A percentile compares a stretch with the other conserved stretches of the same genome.
Conservation (phyloP, 1,139 yeast species). For the Zygoascus meyerae region DNA sequence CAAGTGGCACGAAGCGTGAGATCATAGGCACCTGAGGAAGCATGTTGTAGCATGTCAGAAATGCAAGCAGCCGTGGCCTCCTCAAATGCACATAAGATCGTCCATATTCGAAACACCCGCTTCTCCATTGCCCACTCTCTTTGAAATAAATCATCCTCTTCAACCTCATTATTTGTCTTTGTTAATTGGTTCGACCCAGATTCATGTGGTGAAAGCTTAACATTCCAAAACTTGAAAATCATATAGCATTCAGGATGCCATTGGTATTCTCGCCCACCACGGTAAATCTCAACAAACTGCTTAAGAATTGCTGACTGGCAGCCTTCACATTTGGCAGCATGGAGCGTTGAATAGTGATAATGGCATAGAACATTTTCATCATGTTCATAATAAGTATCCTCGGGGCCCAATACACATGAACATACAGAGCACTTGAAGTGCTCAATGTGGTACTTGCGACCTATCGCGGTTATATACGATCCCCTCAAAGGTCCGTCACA, state of each 20-base stretch:
- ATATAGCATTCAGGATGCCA: constrained; percentile 99
- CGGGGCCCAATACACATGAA: constrained; percentile 79
- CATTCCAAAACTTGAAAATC: constrained; percentile 97
- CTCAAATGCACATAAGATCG: constrained; percentile 80
- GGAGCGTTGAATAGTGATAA: constrained; percentile 76
- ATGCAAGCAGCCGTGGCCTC: constrained; percentile 90
- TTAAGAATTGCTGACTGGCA: constrained; percentile 87
- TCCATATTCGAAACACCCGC: constrained; percentile 78
- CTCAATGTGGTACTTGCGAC: constrained; percentile 87
- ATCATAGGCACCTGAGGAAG: constrained; percentile 68
- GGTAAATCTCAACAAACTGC: constrained; percentile 85
- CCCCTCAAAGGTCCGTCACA: constrained; percentile 88
- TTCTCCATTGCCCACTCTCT: constrained; percentile 60
- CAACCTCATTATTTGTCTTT: constrained; percentile 32
- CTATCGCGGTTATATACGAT: constrained; percentile 89
- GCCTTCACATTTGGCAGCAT: constrained; percentile 90
- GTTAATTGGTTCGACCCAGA: constrained; percentile 20
- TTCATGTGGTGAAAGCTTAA: constrained; percentile 42
- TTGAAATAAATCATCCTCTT: constrained; percentile 47
- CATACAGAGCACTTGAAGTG: constrained; percentile 93
- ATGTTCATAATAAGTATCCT: constrained; percentile 90
- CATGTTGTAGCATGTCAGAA: constrained; percentile 84
- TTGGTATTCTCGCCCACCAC: constrained; percentile 92
- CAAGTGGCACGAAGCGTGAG: constrained; percentile 73
- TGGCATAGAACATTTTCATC: constrained; percentile 81